Conservation (phyloP, 2,329 filamentous ascomycete genomes). For the Tolypocladium tundrense region DNA sequence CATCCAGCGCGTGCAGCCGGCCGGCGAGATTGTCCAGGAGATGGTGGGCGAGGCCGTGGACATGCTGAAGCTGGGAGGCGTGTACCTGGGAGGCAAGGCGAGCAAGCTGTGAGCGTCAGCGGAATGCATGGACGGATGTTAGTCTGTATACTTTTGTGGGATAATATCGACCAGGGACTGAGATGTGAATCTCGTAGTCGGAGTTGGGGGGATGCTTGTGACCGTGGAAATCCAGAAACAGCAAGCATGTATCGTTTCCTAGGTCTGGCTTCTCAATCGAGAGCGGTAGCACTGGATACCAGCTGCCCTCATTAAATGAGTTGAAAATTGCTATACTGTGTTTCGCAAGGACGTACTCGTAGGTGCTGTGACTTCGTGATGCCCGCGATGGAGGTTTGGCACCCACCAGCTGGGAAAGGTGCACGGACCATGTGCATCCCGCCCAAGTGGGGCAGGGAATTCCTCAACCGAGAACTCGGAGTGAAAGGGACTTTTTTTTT, state of each 20-base stretch:
- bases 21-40: slow-evolving; percentile 73
- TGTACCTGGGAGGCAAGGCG: slow-evolving; percentile 40
- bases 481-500: slow-evolving; percentile 9
- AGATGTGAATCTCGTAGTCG: not conserved
- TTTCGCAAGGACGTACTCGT: not conserved
- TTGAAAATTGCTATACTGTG: not conserved
- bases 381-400: not conserved
- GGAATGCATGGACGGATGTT: not conserved
- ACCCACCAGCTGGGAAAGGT: not conserved
- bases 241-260: not conserved
- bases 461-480: not conserved
- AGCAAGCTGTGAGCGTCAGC: slow-evolving; percentile 28
- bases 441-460: slow-evolving; percentile 1
- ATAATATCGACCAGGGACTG: not conserved
- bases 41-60: slow-evolving; percentile 73
- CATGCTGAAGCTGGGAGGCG: slow-evolving; percentile 51
- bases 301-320: too few species aligned
- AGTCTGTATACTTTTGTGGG: not conserved
- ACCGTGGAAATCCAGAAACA: not conserved
- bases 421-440: slow-evolving; percentile 1
- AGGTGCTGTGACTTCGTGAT: not conserved
- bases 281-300: not conserved
- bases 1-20: slow-evolving; percentile 69
- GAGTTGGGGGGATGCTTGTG: not conserved
- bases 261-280: too few species aligned